Conservation (phyloP, 495 filamentous ascomycete genomes). For the Thermothielavioides terrestris region DNA sequence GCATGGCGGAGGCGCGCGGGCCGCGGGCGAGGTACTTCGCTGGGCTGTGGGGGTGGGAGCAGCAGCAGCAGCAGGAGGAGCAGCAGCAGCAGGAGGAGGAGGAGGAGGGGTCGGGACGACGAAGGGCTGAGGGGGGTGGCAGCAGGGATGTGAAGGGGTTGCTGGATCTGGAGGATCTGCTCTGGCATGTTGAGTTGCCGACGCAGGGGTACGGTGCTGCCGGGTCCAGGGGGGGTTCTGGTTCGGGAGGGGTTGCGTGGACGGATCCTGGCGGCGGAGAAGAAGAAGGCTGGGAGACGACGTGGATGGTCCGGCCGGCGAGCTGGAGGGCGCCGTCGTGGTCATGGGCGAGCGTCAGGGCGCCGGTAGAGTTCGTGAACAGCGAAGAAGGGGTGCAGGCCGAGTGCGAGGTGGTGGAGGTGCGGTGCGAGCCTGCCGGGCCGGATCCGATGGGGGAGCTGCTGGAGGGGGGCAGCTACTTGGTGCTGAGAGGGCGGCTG, state of each 20-base stretch:
- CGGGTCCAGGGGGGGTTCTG: background rate
- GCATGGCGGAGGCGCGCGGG: background rate
- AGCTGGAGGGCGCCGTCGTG: slow-evolving; percentile 19
- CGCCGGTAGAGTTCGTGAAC: slow-evolving; percentile 3
- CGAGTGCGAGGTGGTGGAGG: slow-evolving; percentile 7
- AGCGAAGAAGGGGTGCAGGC: background rate
- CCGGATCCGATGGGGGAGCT: slow-evolving; percentile 12
- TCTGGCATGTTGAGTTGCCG: slow-evolving; percentile 5
- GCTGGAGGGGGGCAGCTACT: background rate
- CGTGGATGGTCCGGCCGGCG: background rate
- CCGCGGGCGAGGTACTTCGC: background rate
- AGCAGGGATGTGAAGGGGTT: background rate
- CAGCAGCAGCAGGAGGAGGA: background rate
- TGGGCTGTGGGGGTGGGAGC: slow-evolving; percentile 14
- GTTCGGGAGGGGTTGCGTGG: background rate
- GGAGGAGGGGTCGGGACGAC: too few relatives aligned
- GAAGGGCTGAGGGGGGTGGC: too few relatives aligned
- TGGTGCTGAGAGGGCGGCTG: background rate
- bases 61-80: background rate
- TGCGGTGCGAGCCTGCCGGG: background rate
- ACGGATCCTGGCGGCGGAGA: background rate
- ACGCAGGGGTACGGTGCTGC: background rate
- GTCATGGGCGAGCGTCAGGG: slow-evolving; percentile 15
- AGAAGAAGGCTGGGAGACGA: background rate
- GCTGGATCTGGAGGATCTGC: slow-evolving; percentile 3